These are phyloP conservation scores for Candida sp. DNA, from an alignment of 1,139 yeast species.

Conservation along the genomic window DNA sequence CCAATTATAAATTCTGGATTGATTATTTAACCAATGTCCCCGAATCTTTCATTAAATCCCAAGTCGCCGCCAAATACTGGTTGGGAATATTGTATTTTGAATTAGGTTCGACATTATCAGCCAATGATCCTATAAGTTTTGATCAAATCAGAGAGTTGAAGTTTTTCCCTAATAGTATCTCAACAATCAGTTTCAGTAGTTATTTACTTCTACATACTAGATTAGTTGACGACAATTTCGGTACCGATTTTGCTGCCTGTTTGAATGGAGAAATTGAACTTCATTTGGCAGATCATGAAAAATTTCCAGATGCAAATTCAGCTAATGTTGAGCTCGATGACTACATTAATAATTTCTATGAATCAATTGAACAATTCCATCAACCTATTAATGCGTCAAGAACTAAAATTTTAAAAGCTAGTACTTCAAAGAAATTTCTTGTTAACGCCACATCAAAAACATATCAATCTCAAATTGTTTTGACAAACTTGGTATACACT, in stretches of 20 bases:
- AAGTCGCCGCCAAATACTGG: constrained; percentile 40
- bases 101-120: constrained; percentile 20
- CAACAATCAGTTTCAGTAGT: constrained; percentile 27
- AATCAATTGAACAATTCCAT: constrained; percentile 18
- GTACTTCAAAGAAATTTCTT: constrained; percentile 29
- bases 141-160: constrained; percentile 18
- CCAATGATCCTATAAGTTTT: constrained; percentile 13
- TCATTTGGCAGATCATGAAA: constrained; percentile 14
- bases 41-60: constrained; percentile 29
- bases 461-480: constrained; percentile 35
- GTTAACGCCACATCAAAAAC: constrained; percentile 30
- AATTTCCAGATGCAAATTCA: constrained; percentile 34
- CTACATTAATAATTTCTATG: constrained; percentile 33
- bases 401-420: constrained; percentile 19
- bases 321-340: constrained; percentile 18
- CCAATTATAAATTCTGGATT: constrained; percentile 24
- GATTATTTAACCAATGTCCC: constrained; percentile 26
- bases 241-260: constrained; percentile 26
- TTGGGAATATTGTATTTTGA: constrained; percentile 27
- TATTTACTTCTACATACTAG: constrained; percentile 24
- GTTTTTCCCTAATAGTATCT: constrained; percentile 22
- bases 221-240: constrained; percentile 21
- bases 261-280: constrained; percentile 21
- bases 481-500: constrained; percentile 29
- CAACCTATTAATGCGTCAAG: constrained; percentile 16